Base-by-base conservation (phyloP, 2,329 filamentous ascomycete genomes). In the Aureobasidium zeae region DNA sequence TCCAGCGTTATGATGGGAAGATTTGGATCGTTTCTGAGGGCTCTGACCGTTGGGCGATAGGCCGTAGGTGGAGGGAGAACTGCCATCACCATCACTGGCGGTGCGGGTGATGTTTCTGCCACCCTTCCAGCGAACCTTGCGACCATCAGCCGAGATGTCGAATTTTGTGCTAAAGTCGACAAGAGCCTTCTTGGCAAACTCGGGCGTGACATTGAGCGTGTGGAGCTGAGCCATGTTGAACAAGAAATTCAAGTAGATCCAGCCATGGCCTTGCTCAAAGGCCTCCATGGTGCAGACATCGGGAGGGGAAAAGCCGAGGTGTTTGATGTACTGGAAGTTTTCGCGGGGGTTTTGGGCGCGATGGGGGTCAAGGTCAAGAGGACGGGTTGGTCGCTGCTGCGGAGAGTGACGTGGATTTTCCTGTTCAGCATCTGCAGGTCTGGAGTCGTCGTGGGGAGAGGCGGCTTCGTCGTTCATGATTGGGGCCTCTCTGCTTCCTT, bases 211-310 rank as follows among this genome's bases (percentile, higher is more conserved):
- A 47, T 86, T 88, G 52, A 91, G 72, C 0, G 87, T 89, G 54
- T 93, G 86, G 13, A 93, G 66, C 61, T 93, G 86, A 0, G 86
- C 86, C 68, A 93, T 74, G 55, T 82, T 87, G 57, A 81, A 79
- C 1, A 93, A 69, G 1, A 93, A 64, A 52, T 91, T 91, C 5
- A 91, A 65, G 53, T 88, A 89, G 0, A 89, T 77, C 85, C 85
- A 91, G 4, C 83, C 83, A 19, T 86, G 78, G 44, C 81, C 79
- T 0, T 78, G 71, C 11, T 73, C 70, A 9, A 77, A 73, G 39
- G 77, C 70, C 1, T 65, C 54, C 13, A 63, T 66, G 12, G 67
- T 64, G 2, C 66, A 63, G 8, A 65, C 65, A 35, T 81, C 70
- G 0, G 77, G 77, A 0, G 78, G 77, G 0, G 75, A 70, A 50